Conservation (phyloP, 495 filamentous ascomycete species). For the Trichoderma orchidacearum region DNA sequence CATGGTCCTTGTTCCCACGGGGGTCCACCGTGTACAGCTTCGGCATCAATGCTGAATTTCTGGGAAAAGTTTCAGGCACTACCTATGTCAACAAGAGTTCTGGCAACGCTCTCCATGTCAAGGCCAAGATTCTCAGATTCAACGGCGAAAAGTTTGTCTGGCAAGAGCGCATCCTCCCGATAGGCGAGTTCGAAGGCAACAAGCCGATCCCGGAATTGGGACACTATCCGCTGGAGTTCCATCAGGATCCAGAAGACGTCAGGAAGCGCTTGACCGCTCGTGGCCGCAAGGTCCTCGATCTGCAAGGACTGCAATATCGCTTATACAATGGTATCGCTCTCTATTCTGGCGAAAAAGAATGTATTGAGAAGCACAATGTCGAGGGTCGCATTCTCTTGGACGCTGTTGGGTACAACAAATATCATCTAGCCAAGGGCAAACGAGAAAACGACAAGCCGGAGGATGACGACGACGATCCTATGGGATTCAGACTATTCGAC, state of each 20-base stretch:
- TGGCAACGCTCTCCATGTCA: slow-evolving; percentile 5
- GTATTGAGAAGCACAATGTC: slow-evolving; percentile 14
- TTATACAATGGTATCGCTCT: slow-evolving; percentile 18
- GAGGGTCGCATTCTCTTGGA: slow-evolving; percentile 22
- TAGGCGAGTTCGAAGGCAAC: slow-evolving; percentile 13
- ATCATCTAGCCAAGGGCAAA: slow-evolving; percentile 16
- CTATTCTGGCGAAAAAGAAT: slow-evolving; percentile 4
- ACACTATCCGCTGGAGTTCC: slow-evolving; percentile 19
- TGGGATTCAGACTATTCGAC: background rate
- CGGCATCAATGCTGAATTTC: slow-evolving; percentile 16
- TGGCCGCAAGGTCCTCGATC: slow-evolving; percentile 17
- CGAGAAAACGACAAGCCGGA: slow-evolving; percentile 7
- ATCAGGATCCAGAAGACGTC: slow-evolving; percentile 10
- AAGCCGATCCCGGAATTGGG: slow-evolving; percentile 14
- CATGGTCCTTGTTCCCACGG: slow-evolving; percentile 24
- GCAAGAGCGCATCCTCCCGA: slow-evolving; percentile 9
- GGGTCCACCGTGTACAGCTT: slow-evolving; percentile 14
- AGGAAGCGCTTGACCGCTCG: slow-evolving; percentile 11
- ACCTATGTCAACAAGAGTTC: slow-evolving; percentile 3
- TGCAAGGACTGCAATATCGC: slow-evolving; percentile 19
- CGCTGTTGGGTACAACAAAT: slow-evolving; percentile 21
- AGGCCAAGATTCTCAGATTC: slow-evolving; percentile 14
- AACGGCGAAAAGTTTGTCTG: slow-evolving; percentile 16
- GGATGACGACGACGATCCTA: background rate
- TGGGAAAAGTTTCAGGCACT: slow-evolving; percentile 16